Evolutionary conservation across 1,284 basidiomycete species (phyloP).

Genomic region (Cystobasidium pallidum): DNA sequence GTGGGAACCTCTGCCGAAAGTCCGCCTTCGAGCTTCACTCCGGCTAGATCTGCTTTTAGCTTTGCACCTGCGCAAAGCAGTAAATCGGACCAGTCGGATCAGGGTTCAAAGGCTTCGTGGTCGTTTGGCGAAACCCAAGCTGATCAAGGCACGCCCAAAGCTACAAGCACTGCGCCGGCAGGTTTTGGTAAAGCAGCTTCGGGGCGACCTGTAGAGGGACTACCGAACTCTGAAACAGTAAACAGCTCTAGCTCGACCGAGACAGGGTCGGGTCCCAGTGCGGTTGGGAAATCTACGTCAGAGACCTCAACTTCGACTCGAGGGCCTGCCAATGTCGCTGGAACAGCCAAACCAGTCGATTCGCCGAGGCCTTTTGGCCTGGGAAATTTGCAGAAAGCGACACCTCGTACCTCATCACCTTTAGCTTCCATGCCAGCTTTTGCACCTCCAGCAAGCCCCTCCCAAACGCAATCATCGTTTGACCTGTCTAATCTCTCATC

Average conservation of each 20-base stretch:
- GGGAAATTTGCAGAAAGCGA: conserved; percentile 35
- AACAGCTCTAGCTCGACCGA: not conserved
- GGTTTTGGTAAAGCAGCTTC: not conserved
- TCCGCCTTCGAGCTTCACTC: not conserved
- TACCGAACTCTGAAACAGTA: not conserved
- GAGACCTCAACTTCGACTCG: not conserved
- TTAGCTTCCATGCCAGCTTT: conserved; percentile 36
- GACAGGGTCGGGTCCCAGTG: not conserved
- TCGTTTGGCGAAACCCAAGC: not conserved
- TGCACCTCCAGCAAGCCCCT: conserved; percentile 34
- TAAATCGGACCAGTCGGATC: not conserved
- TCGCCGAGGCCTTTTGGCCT: conserved; percentile 35
- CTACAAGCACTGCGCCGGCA: not conserved
- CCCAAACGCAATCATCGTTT: conserved; percentile 24
- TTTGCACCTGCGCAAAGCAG: conserved; percentile 5
- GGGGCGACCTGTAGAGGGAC: not conserved
- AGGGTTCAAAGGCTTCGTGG: not conserved
- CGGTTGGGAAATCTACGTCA: not conserved
- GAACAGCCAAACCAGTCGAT: not conserved
- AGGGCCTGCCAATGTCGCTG: not conserved
- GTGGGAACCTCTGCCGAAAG: conserved; percentile 23
- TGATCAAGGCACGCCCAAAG: not conserved
- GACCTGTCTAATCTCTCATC: conserved; percentile 33
- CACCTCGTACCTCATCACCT: conserved; percentile 39
- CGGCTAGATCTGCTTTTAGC: conserved; percentile 17